These are phyloP conservation scores for Claviceps spartinae DNA, from an alignment of 2,329 filamentous ascomycete genomes.

Conservation along the genomic window DNA sequence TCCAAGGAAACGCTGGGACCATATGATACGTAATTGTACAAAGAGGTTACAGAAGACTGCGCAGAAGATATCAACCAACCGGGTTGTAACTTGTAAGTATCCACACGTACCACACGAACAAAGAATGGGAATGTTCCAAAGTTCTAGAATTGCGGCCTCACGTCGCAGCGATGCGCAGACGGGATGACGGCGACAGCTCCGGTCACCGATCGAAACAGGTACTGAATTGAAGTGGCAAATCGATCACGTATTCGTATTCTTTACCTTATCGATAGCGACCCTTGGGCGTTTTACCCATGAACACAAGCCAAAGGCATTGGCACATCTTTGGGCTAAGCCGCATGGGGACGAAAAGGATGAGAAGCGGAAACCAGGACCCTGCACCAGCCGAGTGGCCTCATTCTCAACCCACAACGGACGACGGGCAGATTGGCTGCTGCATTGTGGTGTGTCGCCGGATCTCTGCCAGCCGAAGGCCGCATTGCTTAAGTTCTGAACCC, in stretches of 20 bases:
- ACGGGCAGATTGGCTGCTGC: not conserved
- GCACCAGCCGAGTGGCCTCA: slow-evolving; percentile 19
- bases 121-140: not conserved
- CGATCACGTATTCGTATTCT: slow-evolving; percentile 4
- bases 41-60: no score
- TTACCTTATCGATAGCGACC: not conserved
- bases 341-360: slow-evolving; percentile 4
- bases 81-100: not conserved
- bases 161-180: not conserved
- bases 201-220: not conserved
- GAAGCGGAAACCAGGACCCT: slow-evolving; percentile 19
- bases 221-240: not conserved
- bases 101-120: no score
- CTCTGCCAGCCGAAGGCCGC: not conserved
- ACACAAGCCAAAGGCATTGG: not conserved
- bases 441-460: not conserved
- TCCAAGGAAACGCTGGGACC: no score
- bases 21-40: no score
- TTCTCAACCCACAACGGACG: slow-evolving; percentile 17
- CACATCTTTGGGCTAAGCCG: not conserved
- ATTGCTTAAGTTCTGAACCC: not conserved
- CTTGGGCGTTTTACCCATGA: not conserved
- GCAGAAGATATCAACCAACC: not conserved
- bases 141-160: not conserved
- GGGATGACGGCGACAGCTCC: not conserved